Percentiles rank a stretch among this genome's conserved stretches.
phyloP scores from a whole-genome alignment of 1,284 basidiomycete species.

The Meripilus lineatus region DNA sequence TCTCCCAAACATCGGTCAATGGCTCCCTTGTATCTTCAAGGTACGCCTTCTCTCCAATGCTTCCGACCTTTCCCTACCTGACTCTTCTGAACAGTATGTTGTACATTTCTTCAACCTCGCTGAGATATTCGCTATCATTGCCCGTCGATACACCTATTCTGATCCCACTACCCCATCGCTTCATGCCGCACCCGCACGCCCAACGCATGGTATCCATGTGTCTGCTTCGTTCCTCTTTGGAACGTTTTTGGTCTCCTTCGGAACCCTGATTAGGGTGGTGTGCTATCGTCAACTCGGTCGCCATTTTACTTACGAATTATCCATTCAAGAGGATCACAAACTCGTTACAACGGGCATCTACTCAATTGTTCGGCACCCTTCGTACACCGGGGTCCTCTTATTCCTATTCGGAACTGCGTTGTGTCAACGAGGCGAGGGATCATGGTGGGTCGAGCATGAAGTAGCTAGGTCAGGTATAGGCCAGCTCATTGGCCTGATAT shows the following conservation, averaged over 20 bases:
- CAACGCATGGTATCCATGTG: not conserved
- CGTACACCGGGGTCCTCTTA: slow-evolving; percentile 8
- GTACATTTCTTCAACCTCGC: not conserved
- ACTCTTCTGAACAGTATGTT: not conserved
- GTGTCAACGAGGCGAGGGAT: not conserved
- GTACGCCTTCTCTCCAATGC: not conserved
- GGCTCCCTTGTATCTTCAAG: slow-evolving; percentile 5
- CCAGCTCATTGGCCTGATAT: not conserved
- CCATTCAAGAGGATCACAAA: slow-evolving; percentile 9
- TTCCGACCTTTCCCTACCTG: not conserved
- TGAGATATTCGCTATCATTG: slow-evolving; percentile 4
- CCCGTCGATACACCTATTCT: not conserved
- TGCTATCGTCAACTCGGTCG: slow-evolving; percentile 10
- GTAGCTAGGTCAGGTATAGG: not conserved
- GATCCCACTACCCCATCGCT: not conserved
- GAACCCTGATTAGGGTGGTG: not conserved
- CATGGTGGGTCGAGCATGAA: not conserved
- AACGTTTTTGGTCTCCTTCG: not conserved
- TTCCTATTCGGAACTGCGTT: slow-evolving; percentile 1
- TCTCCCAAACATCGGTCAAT: slow-evolving; percentile 2
- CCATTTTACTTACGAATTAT: slow-evolving; percentile 12
- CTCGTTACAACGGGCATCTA: slow-evolving; percentile 12
- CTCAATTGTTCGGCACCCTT: slow-evolving; percentile 11
- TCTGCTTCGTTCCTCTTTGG: slow-evolving; percentile 4
- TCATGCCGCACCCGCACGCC: not conserved